Conservation (phyloP, 2,329 filamentous ascomycete genomes). For the Epichloe glyceriae region DNA sequence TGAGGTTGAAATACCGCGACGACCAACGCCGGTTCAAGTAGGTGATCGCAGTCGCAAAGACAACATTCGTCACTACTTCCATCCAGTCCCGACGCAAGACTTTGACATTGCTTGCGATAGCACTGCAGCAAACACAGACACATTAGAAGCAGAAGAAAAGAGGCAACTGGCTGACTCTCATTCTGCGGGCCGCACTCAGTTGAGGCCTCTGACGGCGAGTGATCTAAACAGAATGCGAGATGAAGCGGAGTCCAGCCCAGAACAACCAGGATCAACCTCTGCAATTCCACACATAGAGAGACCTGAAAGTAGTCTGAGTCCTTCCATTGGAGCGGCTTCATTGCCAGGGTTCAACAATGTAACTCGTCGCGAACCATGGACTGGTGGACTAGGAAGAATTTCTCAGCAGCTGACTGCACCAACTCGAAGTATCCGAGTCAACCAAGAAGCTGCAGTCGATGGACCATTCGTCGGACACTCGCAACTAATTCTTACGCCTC, state of each 20-base stretch:
- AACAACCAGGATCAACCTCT: slow-evolving; percentile 1
- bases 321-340: neutral
- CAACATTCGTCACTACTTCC: slow-evolving; percentile 21
- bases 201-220: slow-evolving; percentile 9
- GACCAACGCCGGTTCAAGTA: neutral
- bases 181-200: slow-evolving; percentile 4
- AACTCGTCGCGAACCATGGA: neutral
- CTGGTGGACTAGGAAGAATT: neutral
- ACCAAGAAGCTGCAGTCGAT: neutral
- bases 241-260: slow-evolving; percentile 6
- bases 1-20: slow-evolving; percentile 15
- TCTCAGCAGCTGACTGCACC: neutral
- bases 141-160: neutral
- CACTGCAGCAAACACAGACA: slow-evolving; percentile 15
- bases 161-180: neutral
- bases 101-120: slow-evolving; percentile 24
- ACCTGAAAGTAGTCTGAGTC: neutral
- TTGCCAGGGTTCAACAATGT: neutral
- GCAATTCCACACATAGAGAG: neutral
- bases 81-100: slow-evolving; percentile 9
- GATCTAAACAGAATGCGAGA: slow-evolving; percentile 10
- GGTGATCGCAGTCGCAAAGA: slow-evolving; percentile 4
- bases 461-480: neutral
- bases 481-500: slow-evolving; percentile 3
- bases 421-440: neutral